These are phyloP conservation scores for Begonia loranthoides DNA, from an alignment of 306 rosid species.

Conservation along the genomic window DNA sequence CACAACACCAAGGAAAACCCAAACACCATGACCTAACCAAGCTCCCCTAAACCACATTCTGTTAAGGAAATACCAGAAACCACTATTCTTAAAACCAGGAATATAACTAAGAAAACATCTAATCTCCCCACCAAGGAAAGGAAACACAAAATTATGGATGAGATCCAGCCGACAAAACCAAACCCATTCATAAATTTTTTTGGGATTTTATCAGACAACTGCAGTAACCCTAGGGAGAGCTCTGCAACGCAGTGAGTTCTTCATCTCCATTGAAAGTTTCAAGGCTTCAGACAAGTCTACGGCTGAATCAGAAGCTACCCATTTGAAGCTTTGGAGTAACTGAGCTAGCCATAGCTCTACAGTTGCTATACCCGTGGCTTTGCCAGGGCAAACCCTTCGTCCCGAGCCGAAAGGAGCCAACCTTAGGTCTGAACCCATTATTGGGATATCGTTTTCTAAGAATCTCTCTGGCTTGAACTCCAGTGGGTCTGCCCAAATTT, in stretches of 20 bases:
- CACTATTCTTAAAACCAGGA: not conserved
- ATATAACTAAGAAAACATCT: not conserved
- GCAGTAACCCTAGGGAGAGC: slow-evolving; percentile 31
- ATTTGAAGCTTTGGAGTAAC: slow-evolving; percentile 42
- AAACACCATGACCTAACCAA: not conserved
- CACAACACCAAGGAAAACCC: not conserved
- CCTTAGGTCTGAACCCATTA: slow-evolving; percentile 59
- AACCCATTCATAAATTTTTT: not conserved
- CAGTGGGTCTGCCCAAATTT: slow-evolving; percentile 33
- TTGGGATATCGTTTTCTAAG: slow-evolving; percentile 12
- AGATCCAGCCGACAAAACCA: not conserved
- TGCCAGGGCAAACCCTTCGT: slow-evolving; percentile 70
- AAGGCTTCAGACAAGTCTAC: slow-evolving; percentile 45
- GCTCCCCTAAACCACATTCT: not conserved
- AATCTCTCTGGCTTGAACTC: slow-evolving; percentile 50
- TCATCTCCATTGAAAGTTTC: slow-evolving; percentile 81
- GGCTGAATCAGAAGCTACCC: slow-evolving; percentile 16
- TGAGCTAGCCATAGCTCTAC: slow-evolving; percentile 68
- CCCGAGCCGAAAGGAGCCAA: slow-evolving; percentile 76
- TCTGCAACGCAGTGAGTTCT: slow-evolving; percentile 43
- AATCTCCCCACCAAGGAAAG: not conserved
- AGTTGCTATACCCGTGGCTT: slow-evolving; percentile 64
- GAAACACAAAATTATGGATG: not conserved
- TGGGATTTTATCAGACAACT: too few relatives aligned
- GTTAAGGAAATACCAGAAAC: not conserved